Base-by-base conservation (phyloP, 805 yeast genomes). In the Pichia insulana region DNA sequence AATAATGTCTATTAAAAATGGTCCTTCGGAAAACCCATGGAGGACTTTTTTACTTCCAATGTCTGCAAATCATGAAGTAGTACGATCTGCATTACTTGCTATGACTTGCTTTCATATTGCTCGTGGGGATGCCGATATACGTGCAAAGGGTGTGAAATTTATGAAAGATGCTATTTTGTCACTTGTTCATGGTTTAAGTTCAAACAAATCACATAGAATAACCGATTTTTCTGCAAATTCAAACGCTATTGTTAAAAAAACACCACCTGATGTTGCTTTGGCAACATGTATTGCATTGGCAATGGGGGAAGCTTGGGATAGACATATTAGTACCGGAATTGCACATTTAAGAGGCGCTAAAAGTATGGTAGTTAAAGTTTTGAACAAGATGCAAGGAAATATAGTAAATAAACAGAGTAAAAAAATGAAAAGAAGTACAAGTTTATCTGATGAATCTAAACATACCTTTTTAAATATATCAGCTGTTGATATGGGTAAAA, bases 21-120 rank as follows among this genome's bases (percentile, higher is more conserved):
- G 83, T 0, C 76, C 76, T 0, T 59, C 71, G 3, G 84, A 78
- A 47, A 80, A 80, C 51, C 87, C 86, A 7, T 80, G 87, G 87
- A 59, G 81, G 39, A 67, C 70, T 8, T 51, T 72, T 33, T 59
- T 79, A 37, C 56, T 79, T 52, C 85, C 86, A 1, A 55, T 77
- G 36, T 78, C 83, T 0, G 50, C 62, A n/a, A 60, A 69, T 26
- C 69, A 77, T 50, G 66, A 79, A 1, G 80, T 78, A 11, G 59
- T 80, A 44, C 73, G 72, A 60, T 74, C 79, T 52, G 76, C 84
- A 1, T 62, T 80, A 37, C 77, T 82, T 2, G 74, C 85, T 5
- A 77, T 80, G 80, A 76, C 86, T 0, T 63, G 76, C 41, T 78
- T 79, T 50, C 86, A 80, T 52, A 63, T 73, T 16, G 70, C 75